Evolutionary conservation across 1,284 basidiomycete genomes (phyloP).

Genomic region (Cutaneotrichosporon sp.): DNA sequence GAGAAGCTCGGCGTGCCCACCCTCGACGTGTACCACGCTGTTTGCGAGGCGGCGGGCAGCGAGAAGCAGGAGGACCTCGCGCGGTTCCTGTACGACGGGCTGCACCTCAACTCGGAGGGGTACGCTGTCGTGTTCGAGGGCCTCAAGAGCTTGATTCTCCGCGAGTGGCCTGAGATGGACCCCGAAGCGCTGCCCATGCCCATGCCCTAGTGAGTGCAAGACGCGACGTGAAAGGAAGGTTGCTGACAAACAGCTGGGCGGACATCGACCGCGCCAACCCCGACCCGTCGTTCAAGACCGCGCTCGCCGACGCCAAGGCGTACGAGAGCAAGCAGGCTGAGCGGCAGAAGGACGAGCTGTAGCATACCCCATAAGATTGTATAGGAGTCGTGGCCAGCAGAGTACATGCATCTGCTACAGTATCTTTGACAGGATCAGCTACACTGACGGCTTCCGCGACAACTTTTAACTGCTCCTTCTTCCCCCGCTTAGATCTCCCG

Average conservation of each 20-base stretch:
- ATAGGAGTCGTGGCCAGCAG: background rate
- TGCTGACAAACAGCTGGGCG: constrained; percentile 7
- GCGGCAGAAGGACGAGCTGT: constrained; percentile 2
- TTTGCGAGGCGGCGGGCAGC: constrained; percentile 68
- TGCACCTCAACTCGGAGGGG: constrained; percentile 72
- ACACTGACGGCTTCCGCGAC: no score
- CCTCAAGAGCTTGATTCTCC: constrained; percentile 62
- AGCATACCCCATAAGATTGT: background rate
- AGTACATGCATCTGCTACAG: constrained; percentile 1
- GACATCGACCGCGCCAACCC: constrained; percentile 7
- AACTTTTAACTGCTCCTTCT: background rate
- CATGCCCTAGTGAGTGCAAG: constrained; percentile 41
- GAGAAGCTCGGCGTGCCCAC: constrained; percentile 60
- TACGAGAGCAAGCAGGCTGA: background rate
- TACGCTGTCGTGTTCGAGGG: constrained; percentile 71
- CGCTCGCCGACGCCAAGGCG: background rate
- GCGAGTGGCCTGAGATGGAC: constrained; percentile 68
- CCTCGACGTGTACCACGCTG: constrained; percentile 67
- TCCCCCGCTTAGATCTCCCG: constrained; percentile 24
- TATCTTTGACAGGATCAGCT: no score
- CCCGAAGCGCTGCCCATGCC: constrained; percentile 38
- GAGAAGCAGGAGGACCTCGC: constrained; percentile 57
- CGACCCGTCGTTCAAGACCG: background rate
- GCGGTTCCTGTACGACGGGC: constrained; percentile 62
- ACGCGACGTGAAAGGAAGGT: no score